Evolutionary conservation across 371 early-diverging fungal species (phyloP).

Genomic region (Entomophthora muscae): DNA sequence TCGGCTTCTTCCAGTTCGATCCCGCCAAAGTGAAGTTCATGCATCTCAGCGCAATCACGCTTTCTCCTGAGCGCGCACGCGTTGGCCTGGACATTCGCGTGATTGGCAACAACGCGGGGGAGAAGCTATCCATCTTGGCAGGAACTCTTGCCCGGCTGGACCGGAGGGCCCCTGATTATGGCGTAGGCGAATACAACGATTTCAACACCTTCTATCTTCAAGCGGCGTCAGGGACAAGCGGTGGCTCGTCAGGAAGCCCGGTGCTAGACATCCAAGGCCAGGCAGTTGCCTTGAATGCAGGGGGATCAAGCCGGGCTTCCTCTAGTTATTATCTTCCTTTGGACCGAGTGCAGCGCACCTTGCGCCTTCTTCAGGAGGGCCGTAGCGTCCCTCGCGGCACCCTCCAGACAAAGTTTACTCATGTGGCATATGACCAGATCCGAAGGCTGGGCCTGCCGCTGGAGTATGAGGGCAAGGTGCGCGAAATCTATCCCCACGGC

Average conservation of each 20-base stretch:
- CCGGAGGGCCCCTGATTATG: conserved; percentile 53
- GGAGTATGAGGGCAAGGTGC: conserved; percentile 34
- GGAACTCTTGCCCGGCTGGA: conserved; percentile 66
- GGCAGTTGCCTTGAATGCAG: conserved; percentile 48
- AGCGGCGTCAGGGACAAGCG: conserved; percentile 44
- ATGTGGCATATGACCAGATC: conserved; percentile 35
- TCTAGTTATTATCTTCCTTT: conserved; percentile 44
- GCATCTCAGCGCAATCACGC: conserved; percentile 40
- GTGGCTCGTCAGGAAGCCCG: conserved; percentile 46
- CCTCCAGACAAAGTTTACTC: conserved; percentile 47
- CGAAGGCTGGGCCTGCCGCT: conserved; percentile 32
- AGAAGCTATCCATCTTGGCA: conserved; percentile 59
- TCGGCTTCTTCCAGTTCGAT: conserved; percentile 70
- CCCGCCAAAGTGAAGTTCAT: conserved; percentile 55
- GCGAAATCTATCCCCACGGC: conserved; percentile 30
- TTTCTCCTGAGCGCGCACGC: conserved; percentile 51
- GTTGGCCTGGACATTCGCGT: conserved; percentile 70
- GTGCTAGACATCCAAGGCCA: conserved; percentile 46
- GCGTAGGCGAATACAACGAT: conserved; percentile 45
- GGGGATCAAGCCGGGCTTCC: conserved; percentile 31
- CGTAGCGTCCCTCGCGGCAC: conserved; percentile 52
- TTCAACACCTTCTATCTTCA: conserved; percentile 52
- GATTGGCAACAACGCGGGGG: conserved; percentile 71
- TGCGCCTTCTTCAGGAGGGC: conserved; percentile 30
- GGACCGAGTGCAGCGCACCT: conserved; percentile 45